phyloP scores from a whole-genome alignment of 2,329 filamentous ascomycete species.

The Rugonectria rugulosa region DNA sequence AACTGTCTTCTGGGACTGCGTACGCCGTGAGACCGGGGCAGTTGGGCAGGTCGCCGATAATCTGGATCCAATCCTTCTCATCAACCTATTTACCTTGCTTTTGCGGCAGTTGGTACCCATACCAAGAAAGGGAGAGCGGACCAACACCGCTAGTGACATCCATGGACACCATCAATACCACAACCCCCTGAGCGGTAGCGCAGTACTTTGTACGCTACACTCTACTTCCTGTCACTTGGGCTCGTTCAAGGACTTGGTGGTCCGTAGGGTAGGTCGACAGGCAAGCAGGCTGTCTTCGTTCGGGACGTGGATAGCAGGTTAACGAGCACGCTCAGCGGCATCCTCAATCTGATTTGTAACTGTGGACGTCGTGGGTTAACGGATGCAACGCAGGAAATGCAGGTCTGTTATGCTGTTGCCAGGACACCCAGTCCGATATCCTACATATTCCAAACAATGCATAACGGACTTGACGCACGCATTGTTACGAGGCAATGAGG shows the following conservation, averaged over 20 bases:
- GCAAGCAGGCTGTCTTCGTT: background rate
- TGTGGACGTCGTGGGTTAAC: constrained; percentile 12
- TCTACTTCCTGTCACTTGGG: background rate
- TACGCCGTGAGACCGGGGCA: too few species aligned
- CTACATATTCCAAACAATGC: constrained; percentile 2
- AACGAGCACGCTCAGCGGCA: constrained; percentile 1
- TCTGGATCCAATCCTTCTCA: constrained; percentile 22
- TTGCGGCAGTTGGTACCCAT: constrained; percentile 25
- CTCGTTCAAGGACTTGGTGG: background rate
- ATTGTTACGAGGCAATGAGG: constrained; percentile 17
- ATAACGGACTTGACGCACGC: constrained; percentile 12
- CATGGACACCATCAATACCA: background rate
- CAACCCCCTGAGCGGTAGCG: constrained; percentile 14
- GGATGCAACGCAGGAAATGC: too few species aligned
- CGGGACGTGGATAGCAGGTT: background rate
- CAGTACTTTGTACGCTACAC: constrained; percentile 5
- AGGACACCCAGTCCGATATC: constrained; percentile 3
- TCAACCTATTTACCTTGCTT: constrained; percentile 10
- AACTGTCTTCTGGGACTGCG: too few species aligned
- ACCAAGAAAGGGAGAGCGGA: constrained; percentile 6
- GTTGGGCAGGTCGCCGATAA: constrained; percentile 31
- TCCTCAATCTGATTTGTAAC: constrained; percentile 14
- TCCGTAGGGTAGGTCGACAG: too few species aligned
- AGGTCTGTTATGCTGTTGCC: constrained; percentile 13
- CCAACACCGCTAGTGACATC: constrained; percentile 7